Conservation (phyloP, 1,284 basidiomycete genomes). For the Takashimella koratensis region DNA sequence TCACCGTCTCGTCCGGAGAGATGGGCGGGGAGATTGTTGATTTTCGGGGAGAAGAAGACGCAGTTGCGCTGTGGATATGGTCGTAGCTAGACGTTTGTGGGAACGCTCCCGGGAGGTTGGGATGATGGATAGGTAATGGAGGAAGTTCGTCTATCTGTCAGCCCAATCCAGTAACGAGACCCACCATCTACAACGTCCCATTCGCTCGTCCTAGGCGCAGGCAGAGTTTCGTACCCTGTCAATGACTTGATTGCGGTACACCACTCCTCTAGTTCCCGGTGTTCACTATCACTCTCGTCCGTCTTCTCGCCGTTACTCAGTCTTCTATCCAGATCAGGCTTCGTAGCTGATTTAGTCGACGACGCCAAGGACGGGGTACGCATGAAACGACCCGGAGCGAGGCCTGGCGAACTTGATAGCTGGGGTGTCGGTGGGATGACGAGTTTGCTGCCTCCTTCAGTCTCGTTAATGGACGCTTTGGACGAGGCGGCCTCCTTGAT, state of each 20-base stretch:
- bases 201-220: slow-evolving; percentile 12
- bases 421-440: neutral
- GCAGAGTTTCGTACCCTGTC: slow-evolving; percentile 18
- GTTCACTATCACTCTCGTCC: slow-evolving; percentile 2
- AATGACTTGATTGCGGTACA: slow-evolving; percentile 12
- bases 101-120: slow-evolving; percentile 30
- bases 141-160: slow-evolving; percentile 6
- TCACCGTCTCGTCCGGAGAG: slow-evolving; percentile 13
- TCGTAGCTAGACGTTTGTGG: slow-evolving; percentile 22
- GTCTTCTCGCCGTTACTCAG: neutral
- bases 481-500: neutral
- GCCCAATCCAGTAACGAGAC: slow-evolving; percentile 2
- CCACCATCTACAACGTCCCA: slow-evolving; percentile 36
- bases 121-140: slow-evolving; percentile 4
- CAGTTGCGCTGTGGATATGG: slow-evolving; percentile 2
- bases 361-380: slow-evolving; percentile 17
- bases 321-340: neutral
- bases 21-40: slow-evolving; percentile 1
- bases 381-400: slow-evolving; percentile 51
- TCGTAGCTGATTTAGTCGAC: neutral
- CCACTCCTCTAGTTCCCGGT: slow-evolving; percentile 15
- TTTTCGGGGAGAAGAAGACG: neutral
- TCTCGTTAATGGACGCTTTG: neutral
- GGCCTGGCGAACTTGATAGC: slow-evolving; percentile 66
- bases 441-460: neutral